Conservation (phyloP, 176 grass and related monocot species). For the Zea luxurians region DNA sequence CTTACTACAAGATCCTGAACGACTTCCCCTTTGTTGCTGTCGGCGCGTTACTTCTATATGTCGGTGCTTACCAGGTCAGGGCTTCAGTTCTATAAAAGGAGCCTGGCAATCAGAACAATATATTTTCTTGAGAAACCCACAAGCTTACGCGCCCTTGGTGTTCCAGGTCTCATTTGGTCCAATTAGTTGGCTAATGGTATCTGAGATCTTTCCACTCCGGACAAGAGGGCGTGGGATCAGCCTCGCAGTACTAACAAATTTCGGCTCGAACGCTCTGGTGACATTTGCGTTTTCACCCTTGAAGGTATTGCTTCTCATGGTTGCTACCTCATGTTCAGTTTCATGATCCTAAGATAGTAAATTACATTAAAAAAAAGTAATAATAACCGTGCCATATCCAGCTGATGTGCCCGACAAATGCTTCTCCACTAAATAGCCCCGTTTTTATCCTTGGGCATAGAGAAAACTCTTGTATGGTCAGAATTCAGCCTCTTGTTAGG, state of each 20-base stretch:
- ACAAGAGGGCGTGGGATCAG: slow-evolving; percentile 97
- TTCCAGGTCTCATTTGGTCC: slow-evolving; percentile 94
- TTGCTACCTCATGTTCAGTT: not conserved
- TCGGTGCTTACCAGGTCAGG: slow-evolving; percentile 82
- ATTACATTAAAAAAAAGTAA: not conserved
- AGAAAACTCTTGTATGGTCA: not conserved
- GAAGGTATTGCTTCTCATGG: slow-evolving; percentile 45
- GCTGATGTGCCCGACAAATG: not conserved
- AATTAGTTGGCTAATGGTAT: slow-evolving; percentile 98
- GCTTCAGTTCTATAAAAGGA: slow-evolving; percentile 32
- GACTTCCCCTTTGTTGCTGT: slow-evolving; percentile 75
- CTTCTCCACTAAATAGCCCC: not conserved
- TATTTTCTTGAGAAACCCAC: not conserved
- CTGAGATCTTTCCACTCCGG: slow-evolving; percentile 95
- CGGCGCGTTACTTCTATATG: slow-evolving; percentile 91
- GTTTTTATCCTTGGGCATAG: not conserved
- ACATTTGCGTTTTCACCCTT: slow-evolving; percentile 88
- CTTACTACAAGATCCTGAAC: slow-evolving; percentile 88
- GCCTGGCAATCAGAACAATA: not conserved
- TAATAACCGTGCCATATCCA: not conserved
- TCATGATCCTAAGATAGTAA: slow-evolving; percentile 1
- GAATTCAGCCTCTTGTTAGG: not conserved
- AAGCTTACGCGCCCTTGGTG: slow-evolving; percentile 17
- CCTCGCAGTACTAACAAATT: slow-evolving; percentile 84
- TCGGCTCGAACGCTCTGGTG: slow-evolving; percentile 83